These are phyloP conservation scores for Stenogyne calaminthoides DNA, from an alignment of 305 asterid genomes.

Conservation along the genomic window DNA sequence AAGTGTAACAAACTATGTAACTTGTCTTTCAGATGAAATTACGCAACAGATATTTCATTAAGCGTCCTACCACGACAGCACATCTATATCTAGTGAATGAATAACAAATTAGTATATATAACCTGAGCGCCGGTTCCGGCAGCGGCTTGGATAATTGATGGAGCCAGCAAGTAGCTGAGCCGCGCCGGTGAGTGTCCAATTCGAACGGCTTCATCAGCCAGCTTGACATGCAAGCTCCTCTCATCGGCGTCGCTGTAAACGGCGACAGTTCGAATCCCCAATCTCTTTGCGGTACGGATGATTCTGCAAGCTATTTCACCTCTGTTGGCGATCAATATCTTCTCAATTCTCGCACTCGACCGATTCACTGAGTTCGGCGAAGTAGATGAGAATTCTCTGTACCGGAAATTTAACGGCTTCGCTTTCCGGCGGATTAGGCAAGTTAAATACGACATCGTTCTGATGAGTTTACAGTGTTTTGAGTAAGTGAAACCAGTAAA, in stretches of 20 bases:
- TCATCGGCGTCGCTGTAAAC: conserved; percentile 92
- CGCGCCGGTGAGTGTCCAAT: conserved; percentile 97
- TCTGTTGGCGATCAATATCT: conserved; percentile 84
- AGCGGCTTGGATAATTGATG: conserved; percentile 77
- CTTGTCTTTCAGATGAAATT: neutral
- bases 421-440: conserved; percentile 51
- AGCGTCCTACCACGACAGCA: too few species aligned
- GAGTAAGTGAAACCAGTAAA: too few species aligned
- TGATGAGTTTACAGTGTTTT: neutral
- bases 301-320: conserved; percentile 98
- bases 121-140: conserved; percentile 86
- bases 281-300: conserved; percentile 70
- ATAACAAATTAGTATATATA: conserved; percentile 13
- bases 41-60: too few species aligned
- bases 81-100: neutral
- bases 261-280: conserved; percentile 89
- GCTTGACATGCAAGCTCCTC: conserved; percentile 76
- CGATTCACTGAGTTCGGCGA: conserved; percentile 32
- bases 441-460: conserved; percentile 55
- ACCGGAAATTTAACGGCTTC: conserved; percentile 21
- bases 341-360: conserved; percentile 52
- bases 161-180: conserved; percentile 78
- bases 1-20: neutral
- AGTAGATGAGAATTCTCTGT: conserved; percentile 46
- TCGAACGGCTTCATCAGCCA: conserved; percentile 93